Evolutionary conservation across 2,329 filamentous ascomycete genomes (phyloP).

Genomic region (Saccharata proteae): DNA sequence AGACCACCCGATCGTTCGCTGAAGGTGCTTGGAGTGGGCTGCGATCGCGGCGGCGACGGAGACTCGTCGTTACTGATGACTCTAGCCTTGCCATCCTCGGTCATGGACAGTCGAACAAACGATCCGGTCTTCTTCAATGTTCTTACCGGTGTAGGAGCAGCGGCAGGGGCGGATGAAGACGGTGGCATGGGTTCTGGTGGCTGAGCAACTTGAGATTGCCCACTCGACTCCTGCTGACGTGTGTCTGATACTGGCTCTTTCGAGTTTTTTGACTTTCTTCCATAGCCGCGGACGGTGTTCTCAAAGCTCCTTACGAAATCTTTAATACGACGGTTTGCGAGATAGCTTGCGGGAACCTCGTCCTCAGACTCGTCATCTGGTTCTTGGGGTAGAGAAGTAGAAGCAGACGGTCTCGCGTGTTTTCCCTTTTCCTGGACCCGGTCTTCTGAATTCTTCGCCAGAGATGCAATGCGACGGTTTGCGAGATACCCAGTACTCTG

Average conservation of each 20-base stretch:
- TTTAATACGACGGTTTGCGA: no score
- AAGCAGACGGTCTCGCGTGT: no score
- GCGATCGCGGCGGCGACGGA: conserved; percentile 51
- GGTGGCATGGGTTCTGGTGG: conserved; percentile 19
- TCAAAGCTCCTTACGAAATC: no score
- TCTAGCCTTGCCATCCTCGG: conserved; percentile 82
- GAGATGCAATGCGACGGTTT: conserved; percentile 33
- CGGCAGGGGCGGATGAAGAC: conserved; percentile 7
- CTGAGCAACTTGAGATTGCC: no score
- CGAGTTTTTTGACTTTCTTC: no score
- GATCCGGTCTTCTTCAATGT: conserved; percentile 30
- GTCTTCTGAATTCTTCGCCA: conserved; percentile 22
- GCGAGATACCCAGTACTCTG: conserved; percentile 30
- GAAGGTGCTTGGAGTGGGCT: conserved; percentile 37
- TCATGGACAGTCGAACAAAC: conserved; percentile 66
- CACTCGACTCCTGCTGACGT: no score
- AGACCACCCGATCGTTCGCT: conserved; percentile 37
- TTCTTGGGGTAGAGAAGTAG: no score
- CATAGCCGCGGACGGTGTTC: no score
- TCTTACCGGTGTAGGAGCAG: conserved; percentile 33
- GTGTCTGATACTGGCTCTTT: no score
- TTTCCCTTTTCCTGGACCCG: not conserved
- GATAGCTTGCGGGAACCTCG: no score
- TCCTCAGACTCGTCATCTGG: no score
- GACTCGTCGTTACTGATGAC: conserved; percentile 59